Percentiles rank a stretch among this genome's conserved stretches.
phyloP scores from a whole-genome alignment of 1,284 basidiomycete genomes.

The Schizophyllum commune region DNA sequence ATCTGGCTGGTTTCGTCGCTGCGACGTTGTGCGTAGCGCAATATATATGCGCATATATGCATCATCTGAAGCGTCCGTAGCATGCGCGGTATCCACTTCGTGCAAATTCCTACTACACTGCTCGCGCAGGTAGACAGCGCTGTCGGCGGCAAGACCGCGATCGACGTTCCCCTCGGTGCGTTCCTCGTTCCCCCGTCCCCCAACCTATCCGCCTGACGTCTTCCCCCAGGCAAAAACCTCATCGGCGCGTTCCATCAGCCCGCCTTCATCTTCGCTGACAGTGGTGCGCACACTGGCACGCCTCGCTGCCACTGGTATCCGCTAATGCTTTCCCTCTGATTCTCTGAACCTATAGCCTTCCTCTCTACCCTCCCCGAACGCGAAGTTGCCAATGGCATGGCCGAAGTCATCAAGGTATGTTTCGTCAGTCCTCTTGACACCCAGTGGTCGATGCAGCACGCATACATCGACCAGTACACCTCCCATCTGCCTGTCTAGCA shows the following conservation, averaged over 20 bases:
- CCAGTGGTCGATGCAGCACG: too few relatives aligned
- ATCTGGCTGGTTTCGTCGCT: slow-evolving; percentile 93
- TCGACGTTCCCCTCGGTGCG: slow-evolving; percentile 68
- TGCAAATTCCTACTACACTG: slow-evolving; percentile 95
- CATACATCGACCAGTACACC: too few relatives aligned
- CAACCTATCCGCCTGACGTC: slow-evolving; percentile 17
- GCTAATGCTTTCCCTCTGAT: background rate
- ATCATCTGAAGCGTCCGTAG: slow-evolving; percentile 11
- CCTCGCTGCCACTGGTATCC: too few relatives aligned
- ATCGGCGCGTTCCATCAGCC: slow-evolving; percentile 99
- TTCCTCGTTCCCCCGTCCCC: background rate
- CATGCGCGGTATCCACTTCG: slow-evolving; percentile 69
- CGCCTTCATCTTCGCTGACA: slow-evolving; percentile 93
- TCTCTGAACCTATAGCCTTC: slow-evolving; percentile 57
- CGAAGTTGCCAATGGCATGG: slow-evolving; percentile 98
- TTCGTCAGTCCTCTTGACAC: slow-evolving; percentile 3
- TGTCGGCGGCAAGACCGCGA: slow-evolving; percentile 97
- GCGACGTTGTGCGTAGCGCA: slow-evolving; percentile 80
- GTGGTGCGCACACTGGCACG: background rate
- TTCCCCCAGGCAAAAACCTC: slow-evolving; percentile 86
- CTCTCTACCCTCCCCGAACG: slow-evolving; percentile 88
- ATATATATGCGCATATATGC: background rate
- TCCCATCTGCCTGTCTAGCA: too few relatives aligned
- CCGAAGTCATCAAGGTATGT: slow-evolving; percentile 91
- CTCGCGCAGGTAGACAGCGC: slow-evolving; percentile 99